Conservation (phyloP, 805 yeast genomes). For the Saitoella complicata region DNA sequence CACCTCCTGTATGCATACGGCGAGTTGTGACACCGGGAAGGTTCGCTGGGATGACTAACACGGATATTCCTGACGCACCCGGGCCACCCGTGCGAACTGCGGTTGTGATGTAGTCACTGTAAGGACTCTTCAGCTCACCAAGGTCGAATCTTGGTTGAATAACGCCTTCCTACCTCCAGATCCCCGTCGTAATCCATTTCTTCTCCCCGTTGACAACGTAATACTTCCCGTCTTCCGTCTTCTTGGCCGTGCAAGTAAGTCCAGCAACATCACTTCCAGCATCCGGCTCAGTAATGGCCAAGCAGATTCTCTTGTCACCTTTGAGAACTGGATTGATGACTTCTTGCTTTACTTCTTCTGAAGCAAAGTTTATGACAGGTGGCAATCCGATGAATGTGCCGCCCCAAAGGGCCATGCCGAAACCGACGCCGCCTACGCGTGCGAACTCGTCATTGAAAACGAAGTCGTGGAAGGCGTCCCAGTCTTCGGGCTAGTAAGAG, state of each 20-base stretch:
- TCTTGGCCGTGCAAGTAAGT: slow-evolving; percentile 1
- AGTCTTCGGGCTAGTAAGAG: too few relatives aligned
- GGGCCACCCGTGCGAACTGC: slow-evolving; percentile 7
- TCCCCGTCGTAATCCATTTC: slow-evolving; percentile 7
- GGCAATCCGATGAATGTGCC: slow-evolving; percentile 4
- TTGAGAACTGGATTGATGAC: slow-evolving; percentile 1
- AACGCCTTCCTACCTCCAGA: background rate
- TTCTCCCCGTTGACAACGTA: slow-evolving; percentile 6
- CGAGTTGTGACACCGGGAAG: too few relatives aligned
- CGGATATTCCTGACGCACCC: slow-evolving; percentile 4
- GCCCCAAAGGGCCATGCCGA: too few relatives aligned
- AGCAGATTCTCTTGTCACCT: slow-evolving; percentile 3
- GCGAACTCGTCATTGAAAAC: too few relatives aligned
- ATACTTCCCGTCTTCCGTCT: slow-evolving; percentile 5
- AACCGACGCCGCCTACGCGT: too few relatives aligned
- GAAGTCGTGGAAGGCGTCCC: too few relatives aligned
- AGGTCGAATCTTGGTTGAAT: too few relatives aligned
- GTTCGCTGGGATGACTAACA: too few relatives aligned
- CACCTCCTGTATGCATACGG: too few relatives aligned
- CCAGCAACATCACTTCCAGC: slow-evolving; percentile 7
- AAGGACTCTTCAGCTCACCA: background rate
- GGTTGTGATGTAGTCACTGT: slow-evolving; percentile 3
- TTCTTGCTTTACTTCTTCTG: slow-evolving; percentile 3
- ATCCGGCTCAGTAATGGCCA: slow-evolving; percentile 7
- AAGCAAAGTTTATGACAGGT: slow-evolving; percentile 4